phyloP scores from a whole-genome alignment of 805 yeast species.

The Lipomyces orientalis region DNA sequence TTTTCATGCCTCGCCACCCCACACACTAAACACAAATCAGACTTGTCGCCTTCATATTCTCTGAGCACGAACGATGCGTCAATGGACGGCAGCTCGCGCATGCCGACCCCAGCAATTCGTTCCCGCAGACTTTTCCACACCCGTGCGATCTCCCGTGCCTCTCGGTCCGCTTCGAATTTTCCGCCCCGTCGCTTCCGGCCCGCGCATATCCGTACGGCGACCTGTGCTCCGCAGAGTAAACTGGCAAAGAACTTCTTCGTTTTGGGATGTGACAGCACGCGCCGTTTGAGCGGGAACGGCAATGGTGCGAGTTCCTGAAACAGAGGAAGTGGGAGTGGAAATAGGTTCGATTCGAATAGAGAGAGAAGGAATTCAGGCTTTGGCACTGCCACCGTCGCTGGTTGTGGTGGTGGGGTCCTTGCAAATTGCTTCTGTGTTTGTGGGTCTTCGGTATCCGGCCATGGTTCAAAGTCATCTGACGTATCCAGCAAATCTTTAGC shows the following conservation, averaged over 20 bases:
- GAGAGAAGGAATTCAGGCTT: conserved; percentile 31
- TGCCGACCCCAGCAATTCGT: conserved; percentile 33
- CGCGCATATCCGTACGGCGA: conserved; percentile 36
- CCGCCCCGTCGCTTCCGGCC: conserved; percentile 35
- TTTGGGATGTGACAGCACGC: conserved; percentile 28
- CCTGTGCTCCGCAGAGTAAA: conserved; percentile 25
- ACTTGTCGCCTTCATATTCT: conserved; percentile 21
- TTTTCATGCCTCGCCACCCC: conserved; percentile 32
- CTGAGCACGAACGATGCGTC: conserved; percentile 29
- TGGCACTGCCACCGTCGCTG: conserved; percentile 17
- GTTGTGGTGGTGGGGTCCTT: background rate
- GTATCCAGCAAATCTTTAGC: conserved; percentile 5
- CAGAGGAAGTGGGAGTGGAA: conserved; percentile 33
- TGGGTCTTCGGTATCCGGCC: conserved; percentile 24
- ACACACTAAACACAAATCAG: conserved; percentile 31
- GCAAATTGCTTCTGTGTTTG: background rate
- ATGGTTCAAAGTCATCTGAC: conserved; percentile 22
- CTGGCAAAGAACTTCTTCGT: conserved; percentile 29
- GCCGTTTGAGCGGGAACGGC: conserved; percentile 33
- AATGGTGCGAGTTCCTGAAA: conserved; percentile 31
- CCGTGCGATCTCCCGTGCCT: conserved; percentile 34
- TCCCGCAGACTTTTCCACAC: conserved; percentile 29
- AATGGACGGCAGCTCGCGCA: conserved; percentile 29
- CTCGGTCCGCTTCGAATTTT: conserved; percentile 32
- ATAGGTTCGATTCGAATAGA: conserved; percentile 28